phyloP scores from a whole-genome alignment of 805 yeast genomes.

The Nakazawaea ernobii region DNA sequence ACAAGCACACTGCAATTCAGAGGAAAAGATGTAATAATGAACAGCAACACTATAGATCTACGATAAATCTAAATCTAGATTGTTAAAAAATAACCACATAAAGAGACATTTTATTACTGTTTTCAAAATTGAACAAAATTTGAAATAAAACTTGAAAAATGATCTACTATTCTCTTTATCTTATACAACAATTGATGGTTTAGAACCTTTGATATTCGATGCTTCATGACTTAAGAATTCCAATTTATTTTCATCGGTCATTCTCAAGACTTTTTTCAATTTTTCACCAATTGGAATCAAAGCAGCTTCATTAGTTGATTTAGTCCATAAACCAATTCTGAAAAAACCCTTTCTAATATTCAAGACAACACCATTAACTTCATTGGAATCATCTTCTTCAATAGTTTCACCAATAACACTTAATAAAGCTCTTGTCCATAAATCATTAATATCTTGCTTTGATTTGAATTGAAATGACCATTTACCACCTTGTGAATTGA shows the following conservation, averaged over 20 bases:
- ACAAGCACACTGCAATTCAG: too few species aligned
- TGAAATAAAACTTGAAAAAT: too few species aligned
- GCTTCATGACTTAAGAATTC: constrained; percentile 75
- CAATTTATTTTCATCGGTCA: constrained; percentile 66
- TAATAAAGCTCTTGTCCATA: constrained; percentile 87
- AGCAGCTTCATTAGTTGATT: constrained; percentile 58
- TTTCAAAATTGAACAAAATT: too few species aligned
- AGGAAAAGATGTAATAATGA: too few species aligned
- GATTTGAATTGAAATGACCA: constrained; percentile 78
- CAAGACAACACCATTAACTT: constrained; percentile 91
- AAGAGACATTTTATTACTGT: too few species aligned
- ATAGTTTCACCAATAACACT: constrained; percentile 94
- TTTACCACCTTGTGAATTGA: constrained; percentile 88
- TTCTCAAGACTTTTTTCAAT: constrained; percentile 78
- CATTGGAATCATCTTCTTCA: constrained; percentile 69
- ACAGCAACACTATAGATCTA: too few species aligned
- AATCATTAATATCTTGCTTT: constrained; percentile 69
- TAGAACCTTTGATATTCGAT: constrained; percentile 13
- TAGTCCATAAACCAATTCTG: constrained; percentile 93
- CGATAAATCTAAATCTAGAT: too few species aligned
- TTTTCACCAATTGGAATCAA: constrained; percentile 75
- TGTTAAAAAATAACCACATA: too few species aligned
- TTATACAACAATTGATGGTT: constrained; percentile 8
- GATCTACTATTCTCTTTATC: not conserved
- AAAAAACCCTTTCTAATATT: constrained; percentile 77